Percentiles rank a stretch among this genome's conserved stretches.
Conservation (phyloP, 306 rosid species). For the Cercis canadensis region DNA sequence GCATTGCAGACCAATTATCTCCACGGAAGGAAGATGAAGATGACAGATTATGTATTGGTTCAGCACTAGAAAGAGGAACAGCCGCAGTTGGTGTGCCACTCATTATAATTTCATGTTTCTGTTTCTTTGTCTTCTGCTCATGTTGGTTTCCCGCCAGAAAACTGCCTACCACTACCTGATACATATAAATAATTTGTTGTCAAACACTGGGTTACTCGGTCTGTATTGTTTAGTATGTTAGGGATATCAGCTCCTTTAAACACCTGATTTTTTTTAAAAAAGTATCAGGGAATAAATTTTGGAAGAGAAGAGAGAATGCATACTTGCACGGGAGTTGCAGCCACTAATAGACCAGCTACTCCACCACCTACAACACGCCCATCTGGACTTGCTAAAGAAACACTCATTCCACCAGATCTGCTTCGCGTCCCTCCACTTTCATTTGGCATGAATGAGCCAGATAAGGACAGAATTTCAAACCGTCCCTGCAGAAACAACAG, state of each 20-base stretch:
- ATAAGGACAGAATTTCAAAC: constrained; percentile 86
- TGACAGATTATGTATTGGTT: constrained; percentile 58
- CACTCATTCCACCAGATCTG: constrained; percentile 98
- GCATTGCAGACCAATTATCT: constrained; percentile 75
- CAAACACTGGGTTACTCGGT: not conserved
- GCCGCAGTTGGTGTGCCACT: constrained; percentile 55
- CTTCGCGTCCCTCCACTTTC: constrained; percentile 88
- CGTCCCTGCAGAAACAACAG: constrained; percentile 74
- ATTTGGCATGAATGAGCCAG: constrained; percentile 92
- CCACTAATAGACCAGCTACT: constrained; percentile 89
- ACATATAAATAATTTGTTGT: constrained; percentile 5
- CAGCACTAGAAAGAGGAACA: constrained; percentile 67
- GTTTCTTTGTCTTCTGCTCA: constrained; percentile 80
- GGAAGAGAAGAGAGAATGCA: constrained; percentile 22
- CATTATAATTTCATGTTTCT: constrained; percentile 64
- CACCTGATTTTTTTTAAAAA: no score
- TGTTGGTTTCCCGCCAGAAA: constrained; percentile 93
- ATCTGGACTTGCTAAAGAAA: constrained; percentile 87
- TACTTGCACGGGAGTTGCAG: constrained; percentile 96
- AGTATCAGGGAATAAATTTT: not conserved
- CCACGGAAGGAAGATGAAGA: constrained; percentile 63
- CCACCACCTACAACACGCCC: constrained; percentile 98
- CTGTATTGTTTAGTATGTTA: no score
- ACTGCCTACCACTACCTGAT: constrained; percentile 93
- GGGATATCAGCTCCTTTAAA: no score